Evolutionary conservation across 129 eudicot genomes (phyloP), one percentile per base, ranked within the genome.

Genomic region (Pittosporum tobira): DNA sequence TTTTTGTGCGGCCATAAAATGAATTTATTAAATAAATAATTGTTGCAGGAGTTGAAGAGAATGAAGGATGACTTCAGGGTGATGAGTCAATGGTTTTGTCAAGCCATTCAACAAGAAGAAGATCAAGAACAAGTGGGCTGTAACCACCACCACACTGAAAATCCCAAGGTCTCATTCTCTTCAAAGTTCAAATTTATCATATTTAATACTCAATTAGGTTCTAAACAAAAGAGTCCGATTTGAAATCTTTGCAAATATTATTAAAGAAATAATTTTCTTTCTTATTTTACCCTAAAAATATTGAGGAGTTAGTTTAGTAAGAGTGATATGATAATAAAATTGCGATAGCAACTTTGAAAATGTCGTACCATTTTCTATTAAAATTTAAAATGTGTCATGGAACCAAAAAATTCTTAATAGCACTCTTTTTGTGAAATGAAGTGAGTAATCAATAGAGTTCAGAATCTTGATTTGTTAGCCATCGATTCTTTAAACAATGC

Each of bases 11-110:
- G 46, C 1, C 5, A 10, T 40, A 40, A 14, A 40, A 40, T 12
- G n/a, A n/a, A 10, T 40, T 40, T 6, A 11, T 10, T 10, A 14
- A 40, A 14, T 28, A 19, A 3, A 28, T 13, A n/a, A n/a, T 54
- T 1, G 1, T 53, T 61, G 29, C 67, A 75, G 80, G 69, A 60
- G 62, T 28, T 75, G 66, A 75, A 51, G 58, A 68, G 56, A 47
- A 62, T 75, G 58, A 70, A 59, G 64, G 75, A 68, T 23, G n/a
- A 58, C 34, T 10, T 65, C 51, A 68, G 49, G 64, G 75, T 49
- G 45, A 75, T 75, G 74, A 69, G 43, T 31, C 25, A 68, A 48
- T 75, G 80, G 80, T 42, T 48, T 59, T 20, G 52, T 3, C 31
- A 75, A 40, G 58, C 65, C 15, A 48, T 63, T 19, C 28, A 25